These are phyloP conservation scores for Raddia guianensis DNA, from an alignment of 176 grass and related monocot species.

Conservation along the genomic window DNA sequence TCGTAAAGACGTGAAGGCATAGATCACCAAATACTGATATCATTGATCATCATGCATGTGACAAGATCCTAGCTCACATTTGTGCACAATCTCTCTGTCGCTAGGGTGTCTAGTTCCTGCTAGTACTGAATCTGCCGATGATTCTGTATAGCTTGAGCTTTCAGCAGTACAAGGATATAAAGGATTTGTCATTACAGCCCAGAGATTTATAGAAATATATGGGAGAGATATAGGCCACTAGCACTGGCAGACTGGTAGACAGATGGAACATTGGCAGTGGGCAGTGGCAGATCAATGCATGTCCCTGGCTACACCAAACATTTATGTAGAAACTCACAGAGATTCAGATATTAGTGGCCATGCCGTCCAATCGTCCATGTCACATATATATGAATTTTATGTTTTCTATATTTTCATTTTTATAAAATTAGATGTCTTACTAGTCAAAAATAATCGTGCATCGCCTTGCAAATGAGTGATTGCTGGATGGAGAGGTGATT, in stretches of 20 bases:
- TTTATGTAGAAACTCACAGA: background rate
- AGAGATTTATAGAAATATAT: no score
- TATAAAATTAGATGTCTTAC: no score
- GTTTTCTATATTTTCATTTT: no score
- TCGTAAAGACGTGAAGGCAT: background rate
- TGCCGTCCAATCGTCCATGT: constrained; percentile 35
- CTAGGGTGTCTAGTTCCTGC: background rate
- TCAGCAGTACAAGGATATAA: background rate
- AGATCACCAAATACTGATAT: constrained; percentile 2
- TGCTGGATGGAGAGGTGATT: no score
- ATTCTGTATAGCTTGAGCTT: constrained; percentile 7
- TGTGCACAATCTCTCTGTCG: constrained; percentile 12
- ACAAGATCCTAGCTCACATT: constrained; percentile 31
- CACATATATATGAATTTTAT: background rate
- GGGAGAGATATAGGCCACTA: background rate
- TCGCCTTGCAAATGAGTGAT: no score
- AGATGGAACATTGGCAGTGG: no score
- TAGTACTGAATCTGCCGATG: background rate
- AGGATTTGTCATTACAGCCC: background rate
- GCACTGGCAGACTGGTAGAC: background rate
- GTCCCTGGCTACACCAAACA: background rate
- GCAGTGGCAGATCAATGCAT: background rate
- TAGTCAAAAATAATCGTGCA: no score
- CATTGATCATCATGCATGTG: background rate
- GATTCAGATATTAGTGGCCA: constrained; percentile 32